These are phyloP conservation scores for Exserohilum rostratum DNA, from an alignment of 2,329 filamentous ascomycete genomes.

Conservation along the genomic window DNA sequence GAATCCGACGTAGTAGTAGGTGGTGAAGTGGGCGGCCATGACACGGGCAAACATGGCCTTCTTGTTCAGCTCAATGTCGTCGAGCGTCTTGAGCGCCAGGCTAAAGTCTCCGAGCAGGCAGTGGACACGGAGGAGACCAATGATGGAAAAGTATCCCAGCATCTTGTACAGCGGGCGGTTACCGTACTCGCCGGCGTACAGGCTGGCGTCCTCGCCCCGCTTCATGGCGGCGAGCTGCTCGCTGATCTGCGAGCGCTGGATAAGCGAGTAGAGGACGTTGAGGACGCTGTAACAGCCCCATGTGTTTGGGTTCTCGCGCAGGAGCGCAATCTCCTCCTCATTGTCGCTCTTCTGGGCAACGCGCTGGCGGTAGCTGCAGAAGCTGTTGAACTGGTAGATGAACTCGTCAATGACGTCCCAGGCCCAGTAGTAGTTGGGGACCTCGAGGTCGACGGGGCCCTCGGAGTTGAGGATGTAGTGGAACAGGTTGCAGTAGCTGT, in stretches of 20 bases:
- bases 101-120: slow-evolving; percentile 97
- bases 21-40: slow-evolving; percentile 99
- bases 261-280: slow-evolving; percentile 98
- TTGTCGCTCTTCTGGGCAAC: slow-evolving; percentile 83
- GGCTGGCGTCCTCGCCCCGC: slow-evolving; percentile 85
- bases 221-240: slow-evolving; percentile 96
- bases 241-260: slow-evolving; percentile 96
- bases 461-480: slow-evolving; percentile 99
- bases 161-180: slow-evolving; percentile 94
- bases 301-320: slow-evolving; percentile 96
- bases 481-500: slow-evolving; percentile 99
- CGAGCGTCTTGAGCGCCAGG: slow-evolving; percentile 96
- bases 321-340: slow-evolving; percentile 87
- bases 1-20: slow-evolving; percentile 99
- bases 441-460: slow-evolving; percentile 95
- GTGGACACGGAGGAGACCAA: slow-evolving; percentile 94
- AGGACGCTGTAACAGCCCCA: slow-evolving; percentile 99
- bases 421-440: slow-evolving; percentile 98
- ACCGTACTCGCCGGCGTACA: slow-evolving; percentile 93
- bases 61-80: slow-evolving; percentile 99
- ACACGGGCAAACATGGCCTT: slow-evolving; percentile 99
- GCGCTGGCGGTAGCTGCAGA: slow-evolving; percentile 94
- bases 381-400: slow-evolving; percentile 99
- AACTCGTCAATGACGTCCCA: slow-evolving; percentile 99
- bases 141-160: slow-evolving; percentile 99